Evolutionary conservation across 2,329 filamentous ascomycete genomes (phyloP), one percentile per base, ranked within the genome.

Genomic region (Microsporum audouinii): DNA sequence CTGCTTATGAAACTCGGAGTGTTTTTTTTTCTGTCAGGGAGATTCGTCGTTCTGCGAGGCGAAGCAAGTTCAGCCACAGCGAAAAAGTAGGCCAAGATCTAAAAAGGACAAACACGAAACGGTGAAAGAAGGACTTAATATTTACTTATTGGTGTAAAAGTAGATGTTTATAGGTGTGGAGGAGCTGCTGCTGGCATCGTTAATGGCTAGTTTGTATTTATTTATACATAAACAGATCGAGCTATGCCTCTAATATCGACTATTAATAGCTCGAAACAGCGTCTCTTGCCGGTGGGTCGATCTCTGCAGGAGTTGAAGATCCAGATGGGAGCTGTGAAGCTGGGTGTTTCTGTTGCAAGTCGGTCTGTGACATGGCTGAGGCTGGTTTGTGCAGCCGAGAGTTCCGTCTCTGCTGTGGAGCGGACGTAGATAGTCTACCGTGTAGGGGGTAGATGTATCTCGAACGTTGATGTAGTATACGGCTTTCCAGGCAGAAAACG

Each of bases 41-140:
- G 57, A 59, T 59, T 45, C 57, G 57, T 59, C 31, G 57, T 47
- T 33, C 57, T 57, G 59, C 38, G 49, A 60, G 47, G 53, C 59
- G 59, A 29, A 60, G 49, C 47, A 34, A 41, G 34, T 57, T 38
- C 43, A 57, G 59, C 59, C 49, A 60, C 59, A 59, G 36, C 39
- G 56, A 29, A 33, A 51, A 29, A 23, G 10, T 7, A 55, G 45
- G 51, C 51, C 51, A 55, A 55, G 51, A 23, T 43, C 39, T 14
- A 17, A 12, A 3, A 3, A 8, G 10, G 45, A 23, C 51, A 34
- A 33, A 55, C 43, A 27, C 43, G 43, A 47, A 47, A 47, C 43
- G 17, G 17, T 23, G 17, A 23, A 23, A 23, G 17, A 23, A 23
- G 17, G 17, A 23, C 17, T 23, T 23, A 23, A 23, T 23, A 23